Evolutionary conservation across 495 filamentous ascomycete species (phyloP), one percentile per base, ranked within the genome.

Genomic region (Aspergillus carlsbadensis): DNA sequence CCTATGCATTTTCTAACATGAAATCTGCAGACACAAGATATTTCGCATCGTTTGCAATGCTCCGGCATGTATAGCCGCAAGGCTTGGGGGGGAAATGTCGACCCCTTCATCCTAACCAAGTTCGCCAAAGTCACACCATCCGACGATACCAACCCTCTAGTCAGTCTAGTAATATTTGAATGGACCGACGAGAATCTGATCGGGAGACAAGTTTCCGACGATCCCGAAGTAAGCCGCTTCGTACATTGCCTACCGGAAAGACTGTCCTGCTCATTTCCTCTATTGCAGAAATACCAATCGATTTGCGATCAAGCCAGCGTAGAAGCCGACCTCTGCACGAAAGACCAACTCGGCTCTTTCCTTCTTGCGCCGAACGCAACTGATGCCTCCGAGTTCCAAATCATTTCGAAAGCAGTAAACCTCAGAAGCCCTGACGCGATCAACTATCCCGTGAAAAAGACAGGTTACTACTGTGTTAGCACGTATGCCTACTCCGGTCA

Each of bases 21-120:
- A 52, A 24, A 57, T 14, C 40, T 20, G 17, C n/a, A 92, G 87
- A 84, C 88, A 70, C 79, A 94, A 67, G 84, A 86, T 61, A 83
- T 89, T 35, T 80, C 87, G 26, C 87, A 91, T 70, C 74, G 83
- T 61, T 90, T 96, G 74, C 82, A 88, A 87, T 99, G 94, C 75
- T 87, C 90, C 67, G 94, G 94, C 73, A 98, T 99, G 94, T 99
- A 98, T 74, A 92, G 87, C 70, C 86, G 81, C 65, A 90, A 85
- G 62, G 74, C 87, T 17, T 99, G 94, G 94, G 90, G 91, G 58
- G 94, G 94, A 63, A 83, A 81, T 31, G 79, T 90, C 48, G 90
- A 97, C 57, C 95, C 94, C 10, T 92, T 87, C 74, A 96, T 99
- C 70, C 77, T 87, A 56, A 83, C 88, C 59, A 92, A 87, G 68